These are phyloP conservation scores for Backusella parvicylindrica DNA, from an alignment of 192 early-diverging fungal genomes.

Conservation along the genomic window DNA sequence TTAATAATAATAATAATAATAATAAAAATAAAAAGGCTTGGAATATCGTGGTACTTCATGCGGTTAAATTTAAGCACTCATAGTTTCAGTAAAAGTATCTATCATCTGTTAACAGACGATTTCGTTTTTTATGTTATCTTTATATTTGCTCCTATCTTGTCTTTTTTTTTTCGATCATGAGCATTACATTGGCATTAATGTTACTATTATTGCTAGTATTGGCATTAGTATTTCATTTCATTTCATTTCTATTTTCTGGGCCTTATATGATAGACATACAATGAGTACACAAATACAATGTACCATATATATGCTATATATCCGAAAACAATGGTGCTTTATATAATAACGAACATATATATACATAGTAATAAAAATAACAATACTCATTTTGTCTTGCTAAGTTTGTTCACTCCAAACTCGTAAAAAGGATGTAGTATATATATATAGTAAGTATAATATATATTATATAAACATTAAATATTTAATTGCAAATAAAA, in stretches of 20 bases:
- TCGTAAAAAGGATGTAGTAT: no score
- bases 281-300: neutral
- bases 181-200: no score
- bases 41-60: neutral
- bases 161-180: neutral
- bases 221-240: no score
- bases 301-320: neutral
- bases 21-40: neutral
- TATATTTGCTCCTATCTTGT: neutral
- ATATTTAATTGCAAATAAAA: neutral
- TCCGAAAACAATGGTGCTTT: neutral
- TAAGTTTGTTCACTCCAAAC: no score
- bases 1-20: no score
- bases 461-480: neutral
- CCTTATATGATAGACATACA: no score
- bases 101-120: neutral
- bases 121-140: neutral
- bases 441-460: neutral
- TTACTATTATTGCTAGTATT: neutral
- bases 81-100: neutral
- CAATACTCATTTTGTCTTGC: no score
- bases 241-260: no score
- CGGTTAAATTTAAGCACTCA: neutral
- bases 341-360: no score
- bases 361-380: no score